Conservation (phyloP, 305 asterid species). For the Rubia peregrina region DNA sequence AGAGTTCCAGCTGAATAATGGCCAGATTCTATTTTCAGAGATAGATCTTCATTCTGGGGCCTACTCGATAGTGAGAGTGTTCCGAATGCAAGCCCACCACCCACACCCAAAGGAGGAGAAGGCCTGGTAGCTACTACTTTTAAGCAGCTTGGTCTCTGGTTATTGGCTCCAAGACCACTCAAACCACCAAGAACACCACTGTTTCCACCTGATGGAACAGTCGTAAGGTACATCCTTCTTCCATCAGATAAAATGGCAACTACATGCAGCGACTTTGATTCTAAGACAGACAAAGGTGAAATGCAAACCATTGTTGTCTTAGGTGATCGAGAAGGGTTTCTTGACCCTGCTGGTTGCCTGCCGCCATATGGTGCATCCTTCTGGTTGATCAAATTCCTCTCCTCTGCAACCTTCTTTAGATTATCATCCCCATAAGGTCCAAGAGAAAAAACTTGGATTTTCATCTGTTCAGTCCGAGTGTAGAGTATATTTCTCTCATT, state of each 20-base stretch:
- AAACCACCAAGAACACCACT: slow-evolving; percentile 60
- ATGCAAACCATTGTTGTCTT: slow-evolving; percentile 79
- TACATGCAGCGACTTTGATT: slow-evolving; percentile 94
- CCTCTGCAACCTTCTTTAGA: slow-evolving; percentile 87
- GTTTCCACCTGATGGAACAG: slow-evolving; percentile 74
- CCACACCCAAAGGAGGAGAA: slow-evolving; percentile 89
- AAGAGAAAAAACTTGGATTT: slow-evolving; percentile 80
- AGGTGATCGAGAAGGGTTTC: slow-evolving; percentile 53
- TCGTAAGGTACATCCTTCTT: slow-evolving; percentile 92
- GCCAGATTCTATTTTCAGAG: slow-evolving; percentile 86
- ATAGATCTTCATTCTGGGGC: slow-evolving; percentile 78
- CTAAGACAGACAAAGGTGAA: slow-evolving; percentile 76
- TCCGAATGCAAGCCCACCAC: slow-evolving; percentile 79
- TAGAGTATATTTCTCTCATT: slow-evolving; percentile 83
- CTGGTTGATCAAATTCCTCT: slow-evolving; percentile 83
- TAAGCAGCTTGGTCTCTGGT: slow-evolving; percentile 72
- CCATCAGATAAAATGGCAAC: slow-evolving; percentile 94
- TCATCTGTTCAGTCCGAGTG: slow-evolving; percentile 96
- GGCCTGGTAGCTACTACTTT: slow-evolving; percentile 96
- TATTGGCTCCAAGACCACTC: slow-evolving; percentile 45
- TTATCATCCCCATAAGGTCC: slow-evolving; percentile 85
- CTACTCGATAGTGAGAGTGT: slow-evolving; percentile 75
- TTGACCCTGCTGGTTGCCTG: slow-evolving; percentile 68
- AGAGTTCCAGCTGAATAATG: slow-evolving; percentile 74
- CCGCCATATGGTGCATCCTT: slow-evolving; percentile 66